A percentile compares a stretch with the other conserved stretches of the same genome.
Evolutionary conservation across 225 moss, liverwort and hornwort species (phyloP).

Genomic region (Asterella californica): DNA sequence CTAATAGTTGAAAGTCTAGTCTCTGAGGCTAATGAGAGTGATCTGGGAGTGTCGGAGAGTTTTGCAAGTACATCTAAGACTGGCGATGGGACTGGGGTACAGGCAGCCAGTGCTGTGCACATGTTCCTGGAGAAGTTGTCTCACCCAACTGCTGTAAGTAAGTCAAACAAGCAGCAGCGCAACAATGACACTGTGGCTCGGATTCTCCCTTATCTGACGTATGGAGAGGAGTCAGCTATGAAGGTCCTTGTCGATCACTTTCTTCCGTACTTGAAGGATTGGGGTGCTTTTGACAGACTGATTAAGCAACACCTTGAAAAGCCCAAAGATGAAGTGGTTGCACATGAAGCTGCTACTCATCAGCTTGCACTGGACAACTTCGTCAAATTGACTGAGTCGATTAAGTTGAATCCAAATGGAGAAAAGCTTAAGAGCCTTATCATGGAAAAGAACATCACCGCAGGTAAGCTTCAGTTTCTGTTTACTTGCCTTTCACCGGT

Average conservation of each 20-base stretch:
- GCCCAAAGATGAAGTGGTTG: slow-evolving; percentile 63
- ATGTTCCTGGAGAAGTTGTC: slow-evolving; percentile 99
- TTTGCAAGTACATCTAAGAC: slow-evolving; percentile 28
- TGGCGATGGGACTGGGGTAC: slow-evolving; percentile 75
- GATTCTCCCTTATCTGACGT: slow-evolving; percentile 92
- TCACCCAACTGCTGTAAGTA: slow-evolving; percentile 66
- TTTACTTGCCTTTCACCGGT: too few relatives aligned
- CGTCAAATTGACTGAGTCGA: slow-evolving; percentile 94
- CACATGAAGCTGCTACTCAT: slow-evolving; percentile 70
- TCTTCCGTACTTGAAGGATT: slow-evolving; percentile 81
- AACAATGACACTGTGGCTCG: slow-evolving; percentile 98
- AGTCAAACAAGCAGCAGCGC: slow-evolving; percentile 80
- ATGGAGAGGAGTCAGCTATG: slow-evolving; percentile 98
- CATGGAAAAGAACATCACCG: slow-evolving; percentile 74
- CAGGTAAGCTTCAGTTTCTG: slow-evolving; percentile 44
- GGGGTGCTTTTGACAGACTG: slow-evolving; percentile 86
- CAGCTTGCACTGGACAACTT: slow-evolving; percentile 92
- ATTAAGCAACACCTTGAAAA: slow-evolving; percentile 72
- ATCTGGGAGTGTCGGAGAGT: slow-evolving; percentile 58
- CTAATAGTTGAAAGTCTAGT: slow-evolving; percentile 98
- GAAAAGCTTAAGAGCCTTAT: slow-evolving; percentile 82
- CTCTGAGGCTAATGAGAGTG: slow-evolving; percentile 98
- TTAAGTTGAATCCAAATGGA: slow-evolving; percentile 83
- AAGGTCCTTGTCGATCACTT: slow-evolving; percentile 95
- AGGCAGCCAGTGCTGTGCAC: slow-evolving; percentile 93